Evolutionary conservation across 1,284 basidiomycete genomes (phyloP), one percentile per base, ranked within the genome.

Genomic region (Pseudozyma hubeiensis): DNA sequence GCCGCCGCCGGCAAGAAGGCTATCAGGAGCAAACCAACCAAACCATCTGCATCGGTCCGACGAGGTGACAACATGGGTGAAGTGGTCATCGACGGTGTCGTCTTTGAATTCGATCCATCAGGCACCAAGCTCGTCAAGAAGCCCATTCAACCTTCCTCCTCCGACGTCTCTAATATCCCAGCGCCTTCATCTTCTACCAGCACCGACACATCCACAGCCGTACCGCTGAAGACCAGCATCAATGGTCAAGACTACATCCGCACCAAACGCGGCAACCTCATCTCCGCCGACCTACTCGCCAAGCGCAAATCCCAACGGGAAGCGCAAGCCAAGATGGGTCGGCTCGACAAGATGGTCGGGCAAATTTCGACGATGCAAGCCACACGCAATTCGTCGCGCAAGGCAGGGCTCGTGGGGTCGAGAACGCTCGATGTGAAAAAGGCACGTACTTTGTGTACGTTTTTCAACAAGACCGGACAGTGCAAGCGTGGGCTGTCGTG

Each of bases 71-170:
- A 79, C 43, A 81, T 81, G 78, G 79, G 80, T 29, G 79, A 84
- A 53, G 86, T 88, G 3, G 84, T 87, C 31, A 86, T 88, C 17
- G 87, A 88, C 68, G 87, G 87, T 9, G 85, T 87, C 41, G 82
- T 86, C 14, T 88, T 87, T 63, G 85, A 87, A 55, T 88, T 87
- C 64, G 87, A 87, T 53, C 81, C 85, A 49, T 85, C 84, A 7
- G 87, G 87, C 4, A 84, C 81, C 46, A 87, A 87, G 75, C 80
- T 88, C n/a, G 84, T 85, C 30, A 82, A 86, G 49, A 85, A 78
- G 51, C 48, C 54, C 0, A n/a, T 52, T 1, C 75, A 70, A 37
- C 71, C 74, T 11, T 59, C 69, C 3, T 11, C 60, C 16, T 48
- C 51, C 8, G n/a, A n/a, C n/a, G n/a, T n/a, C n/a, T n/a, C n/a